Base-by-base conservation (phyloP, 1,284 basidiomycete genomes). In the Peniophora sp. region DNA sequence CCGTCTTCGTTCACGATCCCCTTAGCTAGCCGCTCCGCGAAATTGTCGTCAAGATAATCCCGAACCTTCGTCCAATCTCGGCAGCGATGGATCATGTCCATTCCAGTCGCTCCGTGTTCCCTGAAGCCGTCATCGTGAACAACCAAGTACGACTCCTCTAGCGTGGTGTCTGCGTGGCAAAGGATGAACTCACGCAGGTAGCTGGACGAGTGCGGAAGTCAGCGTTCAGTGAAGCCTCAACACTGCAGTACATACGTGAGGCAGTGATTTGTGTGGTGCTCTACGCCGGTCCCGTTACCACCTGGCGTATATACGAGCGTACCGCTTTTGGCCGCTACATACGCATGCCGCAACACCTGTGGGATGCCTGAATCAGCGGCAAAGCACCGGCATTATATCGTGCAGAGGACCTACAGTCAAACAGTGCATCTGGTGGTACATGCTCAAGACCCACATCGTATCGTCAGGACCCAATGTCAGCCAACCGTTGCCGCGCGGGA, bases 101-200 rank as follows among this genome's bases (percentile, higher is more conserved):
- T 55, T 12, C 58, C 60, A 34, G 52, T 53, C 47, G 57, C 57
- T 34, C 53, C 62, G 41, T 58, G 56, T 48, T 47, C 27, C 53
- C 48, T 54, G 17, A 43, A 34, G 5, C 60, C 58, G 10, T 55
- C 56, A 20, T 18, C 17, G 17, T 52, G 34, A 22, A 57, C 3
- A 14, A 56, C 62, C 2, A 56, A 64, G 51, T 63, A 59, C 49
- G 66, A 64, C 12, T 55, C 59, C 54, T 73, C 71, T 20, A 73
- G 58, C 24, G 72, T 73, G 42, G 65, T 62, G 50, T 74, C 69
- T 0, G 70, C 66, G 24, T 60, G 49, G 54, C 71, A 73, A 6
- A 72, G 51, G n/a, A 72, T 57, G 14, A 62, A 60, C 55, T 72
- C 70, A 24, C 64, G 56, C 14, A 72, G 59, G 54, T 72, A 72